Conservation (phyloP, 805 yeast genomes). For the Candida boidinii region DNA sequence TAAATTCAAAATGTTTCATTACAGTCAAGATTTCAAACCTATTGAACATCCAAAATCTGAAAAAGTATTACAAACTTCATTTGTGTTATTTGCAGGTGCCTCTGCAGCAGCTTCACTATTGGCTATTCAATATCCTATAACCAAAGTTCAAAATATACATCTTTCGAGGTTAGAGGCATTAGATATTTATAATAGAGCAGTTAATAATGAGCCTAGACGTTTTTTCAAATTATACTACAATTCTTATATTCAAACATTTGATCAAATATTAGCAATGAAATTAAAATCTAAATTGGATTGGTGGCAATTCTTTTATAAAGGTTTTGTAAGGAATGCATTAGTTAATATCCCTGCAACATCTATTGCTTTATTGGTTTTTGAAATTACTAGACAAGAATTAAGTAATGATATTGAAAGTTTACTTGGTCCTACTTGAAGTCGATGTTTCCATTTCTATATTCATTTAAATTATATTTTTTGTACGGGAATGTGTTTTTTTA, state of each 20-base stretch:
- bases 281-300: constrained; percentile 47
- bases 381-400: constrained; percentile 54
- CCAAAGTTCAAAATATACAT: constrained; percentile 74
- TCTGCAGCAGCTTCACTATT: constrained; percentile 74
- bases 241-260: constrained; percentile 69
- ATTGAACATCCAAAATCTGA: constrained; percentile 16
- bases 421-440: too few species aligned
- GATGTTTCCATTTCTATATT: too few species aligned
- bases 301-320: constrained; percentile 67
- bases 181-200: constrained; percentile 46
- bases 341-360: constrained; percentile 84
- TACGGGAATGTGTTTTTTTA: too few species aligned
- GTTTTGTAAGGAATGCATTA: constrained; percentile 63
- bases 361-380: constrained; percentile 76
- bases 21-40: constrained; percentile 9
- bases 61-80: constrained; percentile 53
- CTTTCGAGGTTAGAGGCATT: constrained; percentile 71
- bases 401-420: constrained; percentile 21
- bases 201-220: constrained; percentile 14
- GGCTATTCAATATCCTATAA: constrained; percentile 74
- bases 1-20: constrained; percentile 22
- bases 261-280: constrained; percentile 47
- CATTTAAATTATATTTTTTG: too few species aligned
- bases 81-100: constrained; percentile 78
- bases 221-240: constrained; percentile 51